Evolutionary conservation across 75 land plant genomes (phyloP), one percentile per base, ranked within the genome.

Genomic region (Pinus tabuliformis): DNA sequence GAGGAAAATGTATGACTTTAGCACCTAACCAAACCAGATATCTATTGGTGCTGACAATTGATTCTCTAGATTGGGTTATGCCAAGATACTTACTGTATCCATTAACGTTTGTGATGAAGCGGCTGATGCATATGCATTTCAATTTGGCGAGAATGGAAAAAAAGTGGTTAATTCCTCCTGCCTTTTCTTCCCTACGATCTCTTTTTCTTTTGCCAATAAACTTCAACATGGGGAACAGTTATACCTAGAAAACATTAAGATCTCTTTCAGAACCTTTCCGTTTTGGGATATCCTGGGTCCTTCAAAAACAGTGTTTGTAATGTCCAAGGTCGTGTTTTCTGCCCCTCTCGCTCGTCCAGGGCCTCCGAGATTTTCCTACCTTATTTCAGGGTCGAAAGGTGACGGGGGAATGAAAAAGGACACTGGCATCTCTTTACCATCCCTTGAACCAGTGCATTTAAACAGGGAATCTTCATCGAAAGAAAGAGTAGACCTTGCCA

Each of bases 351-450:
- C 59, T 16, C 26, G 4, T 22, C 24, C 42, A 17, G 56, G 66
- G 20, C 76, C 76, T 15, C 79, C 80, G 26, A 71, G 85, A 14
- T 62, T 84, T 28, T 85, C 86, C 57, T 84, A 82, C 39, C 79
- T 84, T n/a, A 78, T 84, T 57, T 82, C 86, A 22, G 85, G 86
- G 3, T 77, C 85, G 9, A 63, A 58, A n/a, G 84, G 86, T 26
- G 86, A 84, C 54, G 85, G 86, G n/a, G 59, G 56, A 70, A 52
- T 13, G 82, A 61, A 78, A 73, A 72, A 85, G 85, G 60, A 72
- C 79, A 1, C 65, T 84, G 22, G 37, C 57, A n/a, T 85, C 85
- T 26, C 70, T 84, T 7, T 84, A 83, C 72, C 86, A 84, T 56
- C 86, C 86, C 15, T 30, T 42, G 24, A 84, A 84, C 52, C 30